These are phyloP conservation scores for Solanum appendiculatum DNA, from an alignment of 257 asterid species.

Conservation along the genomic window DNA sequence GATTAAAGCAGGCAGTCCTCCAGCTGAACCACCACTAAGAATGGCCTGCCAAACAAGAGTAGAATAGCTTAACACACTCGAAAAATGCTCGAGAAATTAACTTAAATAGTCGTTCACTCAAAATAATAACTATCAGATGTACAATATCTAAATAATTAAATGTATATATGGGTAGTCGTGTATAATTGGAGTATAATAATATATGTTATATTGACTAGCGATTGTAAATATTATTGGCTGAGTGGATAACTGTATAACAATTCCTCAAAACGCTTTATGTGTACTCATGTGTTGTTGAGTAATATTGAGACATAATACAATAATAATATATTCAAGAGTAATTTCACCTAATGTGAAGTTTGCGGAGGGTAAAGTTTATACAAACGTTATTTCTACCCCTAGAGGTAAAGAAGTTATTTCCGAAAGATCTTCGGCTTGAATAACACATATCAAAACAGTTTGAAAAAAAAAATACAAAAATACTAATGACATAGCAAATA, in stretches of 20 bases:
- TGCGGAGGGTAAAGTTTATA: fast-evolving
- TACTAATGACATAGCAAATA: background rate
- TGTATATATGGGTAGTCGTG: background rate
- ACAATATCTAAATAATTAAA: too few species aligned
- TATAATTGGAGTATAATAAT: background rate
- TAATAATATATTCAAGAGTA: too few species aligned
- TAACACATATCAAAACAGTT: background rate
- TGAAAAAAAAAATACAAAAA: background rate
- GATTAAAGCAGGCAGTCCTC: slow-evolving; percentile 46
- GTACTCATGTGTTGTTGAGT: background rate
- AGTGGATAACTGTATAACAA: background rate
- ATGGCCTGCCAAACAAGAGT: slow-evolving; percentile 27
- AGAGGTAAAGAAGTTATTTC: fast-evolving
- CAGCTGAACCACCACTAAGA: slow-evolving; percentile 56
- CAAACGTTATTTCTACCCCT: fast-evolving
- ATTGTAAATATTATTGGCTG: background rate
- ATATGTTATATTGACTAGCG: background rate
- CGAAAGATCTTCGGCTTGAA: background rate
- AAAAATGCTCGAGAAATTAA: too few species aligned
- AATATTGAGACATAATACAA: background rate
- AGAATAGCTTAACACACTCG: background rate
- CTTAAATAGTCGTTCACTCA: background rate
- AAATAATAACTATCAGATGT: too few species aligned
- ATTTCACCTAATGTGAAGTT: fast-evolving
- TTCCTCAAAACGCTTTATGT: slow-evolving; percentile 22